Percentiles rank a stretch among this genome's conserved stretches.
Evolutionary conservation across 2,329 filamentous ascomycete species (phyloP).

Genomic region (Ceratocystis alfenasii): DNA sequence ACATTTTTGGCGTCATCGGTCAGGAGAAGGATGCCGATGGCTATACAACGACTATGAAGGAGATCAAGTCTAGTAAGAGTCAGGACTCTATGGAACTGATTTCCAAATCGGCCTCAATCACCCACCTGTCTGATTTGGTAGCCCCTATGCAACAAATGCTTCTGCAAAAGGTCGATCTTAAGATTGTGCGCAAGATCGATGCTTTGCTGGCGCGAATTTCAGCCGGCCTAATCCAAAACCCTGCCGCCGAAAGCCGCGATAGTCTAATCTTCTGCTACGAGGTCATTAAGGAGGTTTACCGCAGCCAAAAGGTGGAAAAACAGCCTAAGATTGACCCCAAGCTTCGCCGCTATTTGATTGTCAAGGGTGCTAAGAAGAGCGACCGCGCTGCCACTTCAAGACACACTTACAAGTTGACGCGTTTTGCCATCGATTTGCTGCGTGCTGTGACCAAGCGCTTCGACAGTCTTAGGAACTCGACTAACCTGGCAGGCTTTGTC

Average conservation of each 20-base stretch:
- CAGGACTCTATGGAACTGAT: constrained; percentile 95
- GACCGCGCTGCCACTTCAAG: constrained; percentile 62
- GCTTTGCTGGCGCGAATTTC: constrained; percentile 74
- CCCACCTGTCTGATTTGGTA: constrained; percentile 61
- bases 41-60: constrained; percentile 90
- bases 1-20: constrained; percentile 83
- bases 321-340: constrained; percentile 48
- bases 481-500: constrained; percentile 74
- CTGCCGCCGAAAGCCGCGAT: constrained; percentile 64
- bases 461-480: constrained; percentile 62
- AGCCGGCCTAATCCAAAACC: constrained; percentile 70
- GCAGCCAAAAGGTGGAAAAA: constrained; percentile 41
- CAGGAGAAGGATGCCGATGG: constrained; percentile 96
- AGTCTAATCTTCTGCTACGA: constrained; percentile 93
- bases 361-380: constrained; percentile 64
- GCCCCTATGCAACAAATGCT: constrained; percentile 67
- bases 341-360: constrained; percentile 64
- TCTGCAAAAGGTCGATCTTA: constrained; percentile 70
- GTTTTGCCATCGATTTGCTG: constrained; percentile 79
- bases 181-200: constrained; percentile 80
- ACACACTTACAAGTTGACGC: constrained; percentile 74
- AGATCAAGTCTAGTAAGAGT: constrained; percentile 96
- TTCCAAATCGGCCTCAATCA: constrained; percentile 67
- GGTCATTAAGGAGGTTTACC: constrained; percentile 77
- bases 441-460: constrained; percentile 79